phyloP scores from a whole-genome alignment of 1,139 yeast genomes.

The Geotrichum aggregatum region DNA sequence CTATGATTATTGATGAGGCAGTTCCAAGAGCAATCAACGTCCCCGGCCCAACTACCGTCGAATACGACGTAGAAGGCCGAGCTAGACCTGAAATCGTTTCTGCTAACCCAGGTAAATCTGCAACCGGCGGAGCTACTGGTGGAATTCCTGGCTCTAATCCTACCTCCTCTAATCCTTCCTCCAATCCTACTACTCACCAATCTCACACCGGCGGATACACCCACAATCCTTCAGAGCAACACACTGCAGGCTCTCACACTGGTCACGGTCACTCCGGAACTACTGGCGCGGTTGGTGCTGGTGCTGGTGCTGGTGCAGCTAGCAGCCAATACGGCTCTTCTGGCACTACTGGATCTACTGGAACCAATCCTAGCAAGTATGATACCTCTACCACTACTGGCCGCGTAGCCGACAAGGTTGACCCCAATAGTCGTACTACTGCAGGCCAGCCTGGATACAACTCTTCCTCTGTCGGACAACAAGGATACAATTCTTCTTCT shows the following conservation, averaged over 20 bases:
- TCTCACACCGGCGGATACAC: not conserved
- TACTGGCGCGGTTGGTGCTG: not conserved
- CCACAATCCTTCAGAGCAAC: too few relatives aligned
- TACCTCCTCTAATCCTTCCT: not conserved
- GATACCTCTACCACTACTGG: constrained; percentile 14
- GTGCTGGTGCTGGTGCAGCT: too few relatives aligned
- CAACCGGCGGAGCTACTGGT: not conserved
- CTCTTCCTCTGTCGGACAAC: not conserved
- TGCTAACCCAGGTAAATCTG: not conserved
- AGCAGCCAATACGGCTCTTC: not conserved
- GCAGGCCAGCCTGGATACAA: not conserved
- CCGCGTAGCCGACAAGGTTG: constrained; percentile 4
- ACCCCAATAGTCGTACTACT: constrained; percentile 8
- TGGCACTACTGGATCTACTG: not conserved
- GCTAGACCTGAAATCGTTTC: constrained; percentile 5
- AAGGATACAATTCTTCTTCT: not conserved
- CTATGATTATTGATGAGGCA: constrained; percentile 19
- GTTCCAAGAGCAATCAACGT: constrained; percentile 15
- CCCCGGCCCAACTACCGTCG: constrained; percentile 18
- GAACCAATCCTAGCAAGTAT: constrained; percentile 12
- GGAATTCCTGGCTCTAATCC: not conserved
- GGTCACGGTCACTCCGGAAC: not conserved
- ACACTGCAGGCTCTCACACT: not conserved
- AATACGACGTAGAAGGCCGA: constrained; percentile 12
- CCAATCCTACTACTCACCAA: not conserved